phyloP scores from a whole-genome alignment of 2,329 filamentous ascomycete genomes.

The Saccharata proteae region DNA sequence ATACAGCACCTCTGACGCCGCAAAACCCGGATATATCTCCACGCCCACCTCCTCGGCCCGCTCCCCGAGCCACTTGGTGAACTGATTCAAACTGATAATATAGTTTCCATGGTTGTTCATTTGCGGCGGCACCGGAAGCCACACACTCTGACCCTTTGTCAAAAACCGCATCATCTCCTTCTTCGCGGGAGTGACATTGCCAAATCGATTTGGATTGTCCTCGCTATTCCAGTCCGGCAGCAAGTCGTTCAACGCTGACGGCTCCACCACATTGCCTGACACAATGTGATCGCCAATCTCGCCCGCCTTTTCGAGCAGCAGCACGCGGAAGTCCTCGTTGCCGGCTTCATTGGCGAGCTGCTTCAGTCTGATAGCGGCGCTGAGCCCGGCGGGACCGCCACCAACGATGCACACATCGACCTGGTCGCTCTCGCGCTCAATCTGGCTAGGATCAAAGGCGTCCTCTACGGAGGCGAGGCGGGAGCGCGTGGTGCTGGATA shows the following conservation, averaged over 20 bases:
- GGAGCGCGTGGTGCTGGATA: slow-evolving; percentile 21
- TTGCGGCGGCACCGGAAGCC: slow-evolving; percentile 80
- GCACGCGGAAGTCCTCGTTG: slow-evolving; percentile 88
- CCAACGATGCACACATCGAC: slow-evolving; percentile 97
- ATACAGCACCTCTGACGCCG: slow-evolving; percentile 86
- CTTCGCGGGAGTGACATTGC: slow-evolving; percentile 72
- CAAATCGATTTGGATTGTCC: slow-evolving; percentile 77
- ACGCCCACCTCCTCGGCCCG: slow-evolving; percentile 93
- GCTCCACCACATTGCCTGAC: slow-evolving; percentile 90
- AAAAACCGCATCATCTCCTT: slow-evolving; percentile 88
- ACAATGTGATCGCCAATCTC: slow-evolving; percentile 92
- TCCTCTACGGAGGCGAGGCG: slow-evolving; percentile 27
- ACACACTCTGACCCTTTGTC: slow-evolving; percentile 66
- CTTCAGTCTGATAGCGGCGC: slow-evolving; percentile 87
- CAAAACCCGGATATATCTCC: slow-evolving; percentile 92
- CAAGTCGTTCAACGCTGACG: slow-evolving; percentile 75
- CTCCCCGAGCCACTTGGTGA: slow-evolving; percentile 91
- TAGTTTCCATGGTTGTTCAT: slow-evolving; percentile 99
- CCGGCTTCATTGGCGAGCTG: slow-evolving; percentile 89
- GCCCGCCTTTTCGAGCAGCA: slow-evolving; percentile 88
- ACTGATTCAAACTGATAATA: slow-evolving; percentile 89
- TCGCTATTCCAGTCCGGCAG: slow-evolving; percentile 88
- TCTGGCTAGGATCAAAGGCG: slow-evolving; percentile 32
- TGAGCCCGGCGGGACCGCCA: slow-evolving; percentile 85
- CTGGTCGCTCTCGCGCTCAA: slow-evolving; percentile 82